Evolutionary conservation across 345 rosid species (phyloP).

Genomic region (Aethionema arabicum): DNA sequence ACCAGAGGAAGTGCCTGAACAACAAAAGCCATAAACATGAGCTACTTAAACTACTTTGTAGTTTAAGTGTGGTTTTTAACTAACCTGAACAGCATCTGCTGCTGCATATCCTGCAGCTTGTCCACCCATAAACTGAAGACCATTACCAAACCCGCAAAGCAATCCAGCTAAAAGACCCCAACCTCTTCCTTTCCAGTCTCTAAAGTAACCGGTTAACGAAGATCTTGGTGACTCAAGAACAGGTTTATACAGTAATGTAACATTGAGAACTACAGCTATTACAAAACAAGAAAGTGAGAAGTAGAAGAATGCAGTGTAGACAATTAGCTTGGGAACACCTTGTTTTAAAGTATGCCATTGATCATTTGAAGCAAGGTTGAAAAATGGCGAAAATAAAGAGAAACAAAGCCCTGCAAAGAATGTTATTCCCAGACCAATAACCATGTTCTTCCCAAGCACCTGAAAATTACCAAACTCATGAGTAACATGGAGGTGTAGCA

Average conservation of each 20-base stretch:
- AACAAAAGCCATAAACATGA: slow-evolving; percentile 7
- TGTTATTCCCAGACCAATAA: slow-evolving; percentile 58
- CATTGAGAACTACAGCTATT: slow-evolving; percentile 52
- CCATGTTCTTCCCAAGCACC: slow-evolving; percentile 66
- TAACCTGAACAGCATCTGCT: slow-evolving; percentile 74
- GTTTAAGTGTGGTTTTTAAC: slow-evolving; percentile 3
- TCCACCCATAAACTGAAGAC: slow-evolving; percentile 78
- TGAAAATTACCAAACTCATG: slow-evolving; percentile 34
- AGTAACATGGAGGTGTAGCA: neutral
- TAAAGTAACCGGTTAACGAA: slow-evolving; percentile 54
- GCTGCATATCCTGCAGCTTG: slow-evolving; percentile 78
- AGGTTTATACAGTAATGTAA: slow-evolving; percentile 59
- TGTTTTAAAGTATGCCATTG: slow-evolving; percentile 69
- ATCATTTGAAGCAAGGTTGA: slow-evolving; percentile 84
- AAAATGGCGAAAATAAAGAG: slow-evolving; percentile 79
- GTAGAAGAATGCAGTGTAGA: slow-evolving; percentile 77
- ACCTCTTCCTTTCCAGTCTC: slow-evolving; percentile 73
- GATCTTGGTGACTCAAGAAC: slow-evolving; percentile 55
- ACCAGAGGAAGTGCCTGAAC: slow-evolving; percentile 87
- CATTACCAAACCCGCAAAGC: slow-evolving; percentile 72
- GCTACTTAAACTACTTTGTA: slow-evolving; percentile 13
- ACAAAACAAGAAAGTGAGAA: slow-evolving; percentile 64
- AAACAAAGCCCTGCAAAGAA: slow-evolving; percentile 70
- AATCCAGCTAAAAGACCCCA: slow-evolving; percentile 77
- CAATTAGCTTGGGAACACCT: slow-evolving; percentile 64